These are phyloP conservation scores for Yarrowia bubula DNA, from an alignment of 805 yeast species.

Conservation along the genomic window DNA sequence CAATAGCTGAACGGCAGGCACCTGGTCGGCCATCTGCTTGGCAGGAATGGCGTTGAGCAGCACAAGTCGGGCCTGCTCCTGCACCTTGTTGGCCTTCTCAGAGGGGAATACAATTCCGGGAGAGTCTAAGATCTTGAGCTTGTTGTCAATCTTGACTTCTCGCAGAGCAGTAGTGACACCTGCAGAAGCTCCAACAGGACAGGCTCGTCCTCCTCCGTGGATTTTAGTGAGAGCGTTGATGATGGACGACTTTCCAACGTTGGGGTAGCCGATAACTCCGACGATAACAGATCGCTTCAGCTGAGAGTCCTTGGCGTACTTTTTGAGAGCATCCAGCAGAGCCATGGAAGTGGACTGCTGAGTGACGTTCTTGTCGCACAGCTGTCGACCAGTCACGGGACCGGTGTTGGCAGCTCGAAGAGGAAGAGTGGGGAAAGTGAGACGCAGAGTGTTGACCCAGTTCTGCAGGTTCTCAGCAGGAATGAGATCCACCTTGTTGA, in stretches of 20 bases:
- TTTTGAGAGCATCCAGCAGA: slow-evolving; percentile 75
- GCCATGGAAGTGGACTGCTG: slow-evolving; percentile 69
- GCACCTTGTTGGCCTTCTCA: slow-evolving; percentile 44
- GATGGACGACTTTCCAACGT: slow-evolving; percentile 93
- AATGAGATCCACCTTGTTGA: slow-evolving; percentile 90
- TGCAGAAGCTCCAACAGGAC: slow-evolving; percentile 97
- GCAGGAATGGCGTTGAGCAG: slow-evolving; percentile 87
- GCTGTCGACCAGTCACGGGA: slow-evolving; percentile 67
- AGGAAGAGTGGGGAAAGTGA: slow-evolving; percentile 89
- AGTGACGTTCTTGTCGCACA: slow-evolving; percentile 67
- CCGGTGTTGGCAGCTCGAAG: slow-evolving; percentile 58
- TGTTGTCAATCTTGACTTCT: slow-evolving; percentile 88
- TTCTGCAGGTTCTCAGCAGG: slow-evolving; percentile 79
- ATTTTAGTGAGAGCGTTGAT: slow-evolving; percentile 79
- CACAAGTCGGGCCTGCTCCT: slow-evolving; percentile 85
- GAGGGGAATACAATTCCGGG: slow-evolving; percentile 96
- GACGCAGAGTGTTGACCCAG: slow-evolving; percentile 78
- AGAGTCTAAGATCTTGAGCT: slow-evolving; percentile 84
- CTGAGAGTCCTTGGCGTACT: slow-evolving; percentile 79
- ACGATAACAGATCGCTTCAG: slow-evolving; percentile 86
- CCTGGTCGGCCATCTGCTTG: slow-evolving; percentile 78
- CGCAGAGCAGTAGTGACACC: slow-evolving; percentile 93
- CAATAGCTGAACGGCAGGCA: slow-evolving; percentile 72
- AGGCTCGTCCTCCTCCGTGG: slow-evolving; percentile 64
- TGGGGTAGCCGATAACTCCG: slow-evolving; percentile 97